Evolutionary conservation across 768 basidiomycete genomes (phyloP).

Genomic region (Brasilioporus rufonigricans): DNA sequence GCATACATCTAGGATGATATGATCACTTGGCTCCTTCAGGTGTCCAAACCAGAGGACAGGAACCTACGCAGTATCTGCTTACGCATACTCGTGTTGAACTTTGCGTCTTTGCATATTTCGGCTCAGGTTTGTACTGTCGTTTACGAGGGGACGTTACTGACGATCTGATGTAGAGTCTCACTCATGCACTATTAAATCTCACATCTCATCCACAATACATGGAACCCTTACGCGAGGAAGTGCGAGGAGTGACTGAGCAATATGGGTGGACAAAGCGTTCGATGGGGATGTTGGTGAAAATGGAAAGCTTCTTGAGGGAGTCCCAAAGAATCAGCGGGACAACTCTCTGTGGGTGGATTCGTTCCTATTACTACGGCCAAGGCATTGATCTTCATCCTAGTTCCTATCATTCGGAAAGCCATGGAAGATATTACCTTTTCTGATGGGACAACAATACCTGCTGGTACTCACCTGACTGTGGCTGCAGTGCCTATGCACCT

Average conservation of each 20-base stretch:
- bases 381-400: slow-evolving; percentile 17
- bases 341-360: slow-evolving; percentile 28
- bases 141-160: slow-evolving; percentile 4
- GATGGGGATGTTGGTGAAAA: slow-evolving; percentile 34
- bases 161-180: slow-evolving; percentile 26
- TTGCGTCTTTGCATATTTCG: slow-evolving; percentile 36
- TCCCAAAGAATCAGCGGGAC: slow-evolving; percentile 36
- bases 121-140: slow-evolving; percentile 26
- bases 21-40: slow-evolving; percentile 41
- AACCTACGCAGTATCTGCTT: slow-evolving; percentile 31
- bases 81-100: slow-evolving; percentile 38
- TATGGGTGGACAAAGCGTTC: slow-evolving; percentile 35
- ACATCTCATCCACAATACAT: slow-evolving; percentile 39
- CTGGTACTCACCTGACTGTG: slow-evolving; percentile 37
- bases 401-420: slow-evolving; percentile 33
- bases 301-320: slow-evolving; percentile 46
- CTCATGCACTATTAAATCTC: slow-evolving; percentile 39
- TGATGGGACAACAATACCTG: slow-evolving; percentile 37
- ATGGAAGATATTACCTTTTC: slow-evolving; percentile 34
- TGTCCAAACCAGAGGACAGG: slow-evolving; percentile 24
- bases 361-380: not conserved
- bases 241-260: slow-evolving; percentile 28
- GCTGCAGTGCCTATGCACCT: slow-evolving; percentile 35
- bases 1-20: slow-evolving; percentile 33
- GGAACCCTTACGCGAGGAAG: slow-evolving; percentile 41